Percentiles rank a stretch among this genome's conserved stretches.
Evolutionary conservation across 2,329 filamentous ascomycete genomes (phyloP).

Genomic region (Aspergillus unguis): DNA sequence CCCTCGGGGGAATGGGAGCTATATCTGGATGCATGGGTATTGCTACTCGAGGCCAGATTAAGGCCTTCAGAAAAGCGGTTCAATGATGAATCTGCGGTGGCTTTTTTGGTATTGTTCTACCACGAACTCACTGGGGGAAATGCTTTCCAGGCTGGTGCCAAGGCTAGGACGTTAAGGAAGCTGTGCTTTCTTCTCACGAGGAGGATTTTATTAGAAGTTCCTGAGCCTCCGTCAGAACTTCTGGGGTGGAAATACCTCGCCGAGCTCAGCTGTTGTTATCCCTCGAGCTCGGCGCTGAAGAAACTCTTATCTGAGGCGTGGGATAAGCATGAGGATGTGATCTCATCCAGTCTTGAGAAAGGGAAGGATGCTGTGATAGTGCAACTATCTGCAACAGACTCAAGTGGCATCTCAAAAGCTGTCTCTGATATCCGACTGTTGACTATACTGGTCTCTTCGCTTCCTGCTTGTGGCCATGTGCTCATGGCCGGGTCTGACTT

Average conservation of each 20-base stretch:
- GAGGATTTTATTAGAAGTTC: slow-evolving; percentile 51
- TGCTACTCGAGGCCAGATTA: slow-evolving; percentile 64
- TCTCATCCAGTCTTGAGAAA: slow-evolving; percentile 37
- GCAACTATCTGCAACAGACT: slow-evolving; percentile 22
- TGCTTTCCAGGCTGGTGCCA: slow-evolving; percentile 30
- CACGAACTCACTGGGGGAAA: slow-evolving; percentile 48
- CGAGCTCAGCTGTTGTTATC: slow-evolving; percentile 65
- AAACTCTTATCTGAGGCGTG: slow-evolving; percentile 52
- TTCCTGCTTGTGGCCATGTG: slow-evolving; percentile 50
- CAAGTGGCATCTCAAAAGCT: slow-evolving; percentile 16
- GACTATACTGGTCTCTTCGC: slow-evolving; percentile 38
- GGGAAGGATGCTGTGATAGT: slow-evolving; percentile 35
- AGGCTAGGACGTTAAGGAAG: slow-evolving; percentile 55
- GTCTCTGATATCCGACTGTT: slow-evolving; percentile 33
- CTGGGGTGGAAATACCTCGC: slow-evolving; percentile 66
- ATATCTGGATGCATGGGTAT: slow-evolving; percentile 72
- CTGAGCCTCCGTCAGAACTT: slow-evolving; percentile 47
- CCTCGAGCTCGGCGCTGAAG: slow-evolving; percentile 58
- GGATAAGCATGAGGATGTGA: slow-evolving; percentile 32
- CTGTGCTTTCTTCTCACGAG: slow-evolving; percentile 63
- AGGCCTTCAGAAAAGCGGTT: slow-evolving; percentile 59
- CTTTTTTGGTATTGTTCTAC: slow-evolving; percentile 68
- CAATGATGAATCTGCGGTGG: slow-evolving; percentile 55
- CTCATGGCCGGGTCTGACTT: slow-evolving; percentile 86
- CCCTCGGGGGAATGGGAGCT: slow-evolving; percentile 70